phyloP scores from a whole-genome alignment of 2,329 filamentous ascomycete genomes.

The Exophiala sp. region DNA sequence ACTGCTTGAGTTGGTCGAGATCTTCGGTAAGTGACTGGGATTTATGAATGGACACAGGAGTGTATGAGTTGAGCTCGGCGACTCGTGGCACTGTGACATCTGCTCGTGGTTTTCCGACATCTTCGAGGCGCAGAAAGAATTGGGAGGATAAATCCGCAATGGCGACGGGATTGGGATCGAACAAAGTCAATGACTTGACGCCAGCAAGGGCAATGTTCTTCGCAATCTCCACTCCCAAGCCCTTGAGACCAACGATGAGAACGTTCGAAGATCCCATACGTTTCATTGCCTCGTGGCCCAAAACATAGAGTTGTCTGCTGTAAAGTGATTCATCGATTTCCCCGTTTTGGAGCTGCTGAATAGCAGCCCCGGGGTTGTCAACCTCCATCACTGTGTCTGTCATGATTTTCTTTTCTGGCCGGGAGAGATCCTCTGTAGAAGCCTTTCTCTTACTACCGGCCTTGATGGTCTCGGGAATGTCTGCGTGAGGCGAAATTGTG shows the following conservation, averaged over 20 bases:
- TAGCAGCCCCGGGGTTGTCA: constrained; percentile 55
- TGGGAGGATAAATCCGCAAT: constrained; percentile 92
- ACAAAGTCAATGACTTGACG: constrained; percentile 93
- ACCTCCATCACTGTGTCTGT: constrained; percentile 60
- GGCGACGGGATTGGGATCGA: constrained; percentile 79
- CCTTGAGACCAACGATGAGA: constrained; percentile 85
- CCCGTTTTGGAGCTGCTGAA: constrained; percentile 60
- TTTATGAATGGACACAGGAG: constrained; percentile 74
- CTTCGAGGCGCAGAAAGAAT: constrained; percentile 86
- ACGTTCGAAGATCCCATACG: constrained; percentile 97
- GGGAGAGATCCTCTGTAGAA: constrained; percentile 46
- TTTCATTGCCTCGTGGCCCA: constrained; percentile 88
- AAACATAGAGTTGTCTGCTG: constrained; percentile 66
- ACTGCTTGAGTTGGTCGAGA: constrained; percentile 78
- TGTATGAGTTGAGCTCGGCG: constrained; percentile 94
- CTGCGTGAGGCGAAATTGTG: constrained; percentile 34
- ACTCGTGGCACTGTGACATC: constrained; percentile 82
- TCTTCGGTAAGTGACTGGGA: constrained; percentile 66
- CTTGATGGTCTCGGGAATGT: constrained; percentile 40
- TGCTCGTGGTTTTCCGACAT: constrained; percentile 89
- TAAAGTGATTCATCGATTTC: constrained; percentile 67
- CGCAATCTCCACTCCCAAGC: constrained; percentile 93
- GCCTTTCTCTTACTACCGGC: constrained; percentile 51
- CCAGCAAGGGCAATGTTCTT: constrained; percentile 98
- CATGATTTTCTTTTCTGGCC: constrained; percentile 53